Evolutionary conservation across 805 yeast genomes (phyloP).

Genomic region (Saccharomycopsis babjevae): DNA sequence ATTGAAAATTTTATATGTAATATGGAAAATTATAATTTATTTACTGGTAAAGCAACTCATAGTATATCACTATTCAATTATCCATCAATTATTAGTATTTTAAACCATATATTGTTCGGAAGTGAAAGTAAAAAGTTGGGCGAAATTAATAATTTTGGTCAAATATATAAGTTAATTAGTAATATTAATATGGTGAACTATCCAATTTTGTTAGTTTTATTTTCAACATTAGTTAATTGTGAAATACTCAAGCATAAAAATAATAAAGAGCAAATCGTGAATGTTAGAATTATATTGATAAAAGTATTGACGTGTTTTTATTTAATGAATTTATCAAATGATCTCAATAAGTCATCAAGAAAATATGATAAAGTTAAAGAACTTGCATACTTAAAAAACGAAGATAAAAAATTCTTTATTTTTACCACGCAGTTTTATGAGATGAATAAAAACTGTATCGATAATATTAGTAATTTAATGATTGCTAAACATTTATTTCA

Average conservation of each 20-base stretch:
- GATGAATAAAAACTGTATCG: neutral
- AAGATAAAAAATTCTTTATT: neutral
- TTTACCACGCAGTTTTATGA: neutral
- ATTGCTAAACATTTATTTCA: conserved; percentile 32
- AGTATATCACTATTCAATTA: neutral
- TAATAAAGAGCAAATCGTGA: neutral
- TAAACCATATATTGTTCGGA: neutral
- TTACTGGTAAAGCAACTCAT: neutral
- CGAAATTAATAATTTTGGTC: neutral
- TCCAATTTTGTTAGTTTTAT: neutral
- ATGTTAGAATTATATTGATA: neutral
- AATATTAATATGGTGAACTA: neutral
- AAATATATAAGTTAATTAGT: neutral
- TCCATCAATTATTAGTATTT: neutral
- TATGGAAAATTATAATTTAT: neutral
- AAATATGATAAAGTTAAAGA: neutral
- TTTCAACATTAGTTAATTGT: neutral
- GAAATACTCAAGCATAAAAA: neutral
- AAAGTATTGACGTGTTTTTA: neutral
- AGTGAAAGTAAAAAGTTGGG: neutral
- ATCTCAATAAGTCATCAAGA: neutral
- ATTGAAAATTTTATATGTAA: neutral
- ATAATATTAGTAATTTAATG: neutral
- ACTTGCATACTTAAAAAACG: neutral
- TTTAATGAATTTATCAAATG: neutral